These are phyloP conservation scores for Phytophthora tubulina DNA, from an alignment of 352 stramenopile species.

Conservation along the genomic window DNA sequence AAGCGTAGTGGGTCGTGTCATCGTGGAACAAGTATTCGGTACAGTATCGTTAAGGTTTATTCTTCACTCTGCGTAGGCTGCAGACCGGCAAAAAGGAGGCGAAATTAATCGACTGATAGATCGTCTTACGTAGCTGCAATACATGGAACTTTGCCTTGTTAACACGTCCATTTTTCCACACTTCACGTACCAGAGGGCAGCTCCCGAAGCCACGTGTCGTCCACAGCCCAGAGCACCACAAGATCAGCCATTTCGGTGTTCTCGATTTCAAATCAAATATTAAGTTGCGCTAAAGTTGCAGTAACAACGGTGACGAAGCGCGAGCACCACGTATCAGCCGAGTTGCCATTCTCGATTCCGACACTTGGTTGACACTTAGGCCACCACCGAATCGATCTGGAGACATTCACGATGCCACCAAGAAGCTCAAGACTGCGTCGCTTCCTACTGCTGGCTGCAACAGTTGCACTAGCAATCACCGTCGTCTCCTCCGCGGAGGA, in stretches of 20 bases:
- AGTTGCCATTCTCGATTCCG: conserved; percentile 33
- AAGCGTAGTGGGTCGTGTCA: background rate
- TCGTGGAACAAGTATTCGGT: background rate
- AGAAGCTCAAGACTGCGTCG: conserved; percentile 28
- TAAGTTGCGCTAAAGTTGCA: conserved; percentile 26
- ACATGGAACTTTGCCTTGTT: conserved; percentile 1
- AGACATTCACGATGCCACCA: conserved; percentile 14
- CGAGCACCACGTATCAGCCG: conserved; percentile 29
- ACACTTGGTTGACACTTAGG: conserved; percentile 3
- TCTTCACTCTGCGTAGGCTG: conserved; percentile 41
- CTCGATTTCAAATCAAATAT: background rate
- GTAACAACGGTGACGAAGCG: background rate
- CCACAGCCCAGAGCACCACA: conserved; percentile 10
- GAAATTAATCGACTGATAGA: conserved; percentile 51
- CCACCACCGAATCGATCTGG: background rate
- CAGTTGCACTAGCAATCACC: conserved; percentile 12
- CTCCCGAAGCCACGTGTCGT: conserved; percentile 30
- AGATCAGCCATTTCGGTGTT: conserved; percentile 12
- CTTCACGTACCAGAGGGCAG: background rate
- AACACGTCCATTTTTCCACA: background rate
- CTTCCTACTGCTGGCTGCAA: conserved; percentile 34
- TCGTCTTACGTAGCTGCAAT: background rate
- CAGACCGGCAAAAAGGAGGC: conserved; percentile 69
- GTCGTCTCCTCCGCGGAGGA: conserved; percentile 5
- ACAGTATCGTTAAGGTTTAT: background rate